Base-by-base conservation (phyloP, 2,329 filamentous ascomycete genomes). In the Fusarium humuli region DNA sequence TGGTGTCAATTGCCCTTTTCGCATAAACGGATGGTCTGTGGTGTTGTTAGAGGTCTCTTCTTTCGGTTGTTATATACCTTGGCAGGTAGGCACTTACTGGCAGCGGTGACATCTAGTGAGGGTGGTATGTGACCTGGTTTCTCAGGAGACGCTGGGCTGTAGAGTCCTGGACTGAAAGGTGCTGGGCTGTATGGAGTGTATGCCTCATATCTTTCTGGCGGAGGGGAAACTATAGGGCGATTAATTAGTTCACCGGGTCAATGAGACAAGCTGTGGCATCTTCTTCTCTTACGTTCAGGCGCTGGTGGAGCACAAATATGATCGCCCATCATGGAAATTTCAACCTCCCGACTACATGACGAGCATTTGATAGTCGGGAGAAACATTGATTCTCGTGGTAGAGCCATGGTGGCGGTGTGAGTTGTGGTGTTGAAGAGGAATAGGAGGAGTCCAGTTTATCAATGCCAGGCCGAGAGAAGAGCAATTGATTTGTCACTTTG, bases 341-440 rank as follows among this genome's bases (percentile, higher is more conserved):
- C 91, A 64, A 97, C 92, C 75, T 94, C 88, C 42, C 83, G 80
- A 42, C 89, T 88, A 78, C 94, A 97, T 82, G 86, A 90, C 56
- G 94, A 97, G 81, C 94, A 97, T 85, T 95, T 97, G 81, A 97
- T 92, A 25, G 90, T 90, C 76, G 94, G 93, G 83, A 96, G 84
- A 70, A 94, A 89, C 79, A 87, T 86, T 79, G 89, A 91, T 79
- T 89, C 86, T 77, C 90, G 85, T 74, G 84, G 84, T 67, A 82
- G 78, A 46, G 83, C 81, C 85, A 87, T 87, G 69, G 67, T 80
- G 76, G 61, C 45, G 64, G 66, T 54, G 61, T 46, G 58, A 48
- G 29, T 61, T 61, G 47, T 48, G 32, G 53, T 40, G 29, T 40
- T 23, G 34, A 49, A 40, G 34, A n/a, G n/a, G 6, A 53, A 27